Evolutionary conservation across 331 rosid species (phyloP), one percentile per base, ranked within the genome.

Genomic region (Dryas integrifolia): DNA sequence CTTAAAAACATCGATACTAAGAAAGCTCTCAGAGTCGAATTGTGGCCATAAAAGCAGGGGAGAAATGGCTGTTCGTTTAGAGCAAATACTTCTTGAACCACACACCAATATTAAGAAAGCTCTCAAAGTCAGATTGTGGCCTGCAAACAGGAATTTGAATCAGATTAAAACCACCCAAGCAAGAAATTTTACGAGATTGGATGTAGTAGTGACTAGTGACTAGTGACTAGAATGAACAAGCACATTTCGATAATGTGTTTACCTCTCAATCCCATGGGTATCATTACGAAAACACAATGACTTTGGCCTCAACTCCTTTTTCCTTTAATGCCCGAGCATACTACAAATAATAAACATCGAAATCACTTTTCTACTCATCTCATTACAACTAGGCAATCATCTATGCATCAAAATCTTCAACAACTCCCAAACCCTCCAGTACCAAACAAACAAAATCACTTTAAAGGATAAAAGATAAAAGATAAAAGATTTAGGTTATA

Each of bases 81-180:
- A 86, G 15, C 82, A 82, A 84, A 21, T 89, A 72, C 81, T 89
- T 94, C 74, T 84, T 83, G 86, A 94, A 94, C 97, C 97, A 94
- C 30, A 85, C 85, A 13, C 90, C 97, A 77, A 94, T 87, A 67
- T 88, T 94, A 48, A 94, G 89, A 77, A 75, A 91, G 83, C 92
- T 82, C 85, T 94, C 98, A n/a, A 85, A 94, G 81, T 89, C 96
- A 0, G 98, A 86, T 84, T 88, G 97, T 9, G 98, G 98, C 83
- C 98, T 91, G 88, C 57, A 80, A 14, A 14, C 38, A 63, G 3
- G 26, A 58, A 46, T 58, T 58, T 11, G 16, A 44, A 58, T 24
- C 43, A 70, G 57, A 71, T 71, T 24, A 4, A 57, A 45, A 71
- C 14, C 57, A 71, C 14, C 57, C 5, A n/a, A 58, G 56, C 15